A percentile compares a stretch with the other conserved stretches of the same genome.
Evolutionary conservation across 805 yeast species (phyloP).

Genomic region (Diddensiella santjacobensis): DNA sequence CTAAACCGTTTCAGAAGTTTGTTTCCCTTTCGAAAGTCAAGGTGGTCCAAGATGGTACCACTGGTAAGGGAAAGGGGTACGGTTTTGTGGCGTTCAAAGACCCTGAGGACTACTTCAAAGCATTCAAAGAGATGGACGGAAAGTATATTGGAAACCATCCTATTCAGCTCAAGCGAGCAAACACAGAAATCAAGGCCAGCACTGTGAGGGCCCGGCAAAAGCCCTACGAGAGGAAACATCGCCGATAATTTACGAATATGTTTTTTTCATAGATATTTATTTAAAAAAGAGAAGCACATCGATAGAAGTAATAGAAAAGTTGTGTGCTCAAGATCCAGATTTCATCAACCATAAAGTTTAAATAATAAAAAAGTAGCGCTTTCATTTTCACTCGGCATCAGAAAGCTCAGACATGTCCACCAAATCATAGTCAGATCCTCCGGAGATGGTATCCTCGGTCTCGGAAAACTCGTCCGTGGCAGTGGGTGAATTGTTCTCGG

Average conservation of each 20-base stretch:
- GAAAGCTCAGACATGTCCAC: conserved; percentile 14
- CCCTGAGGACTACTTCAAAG: conserved; percentile 62
- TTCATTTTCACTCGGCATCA: conserved; percentile 5
- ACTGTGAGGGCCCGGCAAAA: conserved; percentile 1
- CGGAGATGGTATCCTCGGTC: neutral
- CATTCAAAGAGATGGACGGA: conserved; percentile 73
- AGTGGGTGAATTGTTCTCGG: conserved; percentile 1
- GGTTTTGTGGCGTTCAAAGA: conserved; percentile 69
- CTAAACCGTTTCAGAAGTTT: conserved; percentile 51
- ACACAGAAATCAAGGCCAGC: conserved; percentile 21
- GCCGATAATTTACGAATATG: neutral
- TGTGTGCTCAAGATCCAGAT: neutral
- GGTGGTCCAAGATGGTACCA: conserved; percentile 50
- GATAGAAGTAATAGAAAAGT: neutral
- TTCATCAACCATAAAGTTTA: neutral
- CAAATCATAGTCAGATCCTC: conserved; percentile 12
- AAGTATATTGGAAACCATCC: conserved; percentile 75
- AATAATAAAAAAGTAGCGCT: neutral
- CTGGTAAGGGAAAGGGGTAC: conserved; percentile 56
- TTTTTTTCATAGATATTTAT: neutral
- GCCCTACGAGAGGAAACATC: conserved; percentile 8
- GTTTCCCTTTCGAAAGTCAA: conserved; percentile 53
- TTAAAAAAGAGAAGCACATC: neutral
- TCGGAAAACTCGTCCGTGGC: neutral
- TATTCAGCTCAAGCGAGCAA: conserved; percentile 63